Conservation (phyloP, 257 asterid species). For the Leptodermis oblonga region DNA sequence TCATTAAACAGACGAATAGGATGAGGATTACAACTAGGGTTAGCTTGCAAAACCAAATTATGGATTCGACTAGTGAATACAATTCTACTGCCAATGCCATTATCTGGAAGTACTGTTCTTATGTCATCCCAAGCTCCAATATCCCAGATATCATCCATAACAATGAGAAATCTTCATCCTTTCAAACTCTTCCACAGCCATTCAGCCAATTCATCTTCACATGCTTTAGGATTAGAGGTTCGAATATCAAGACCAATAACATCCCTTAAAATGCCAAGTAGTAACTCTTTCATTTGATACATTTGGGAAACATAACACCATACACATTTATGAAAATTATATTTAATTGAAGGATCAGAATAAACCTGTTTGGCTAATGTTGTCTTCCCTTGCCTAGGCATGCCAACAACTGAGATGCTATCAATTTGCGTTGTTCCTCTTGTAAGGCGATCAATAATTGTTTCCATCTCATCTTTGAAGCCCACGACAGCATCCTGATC, state of each 20-base stretch:
- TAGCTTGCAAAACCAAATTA: neutral
- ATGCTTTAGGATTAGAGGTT: neutral
- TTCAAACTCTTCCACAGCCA: no score
- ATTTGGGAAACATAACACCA: no score
- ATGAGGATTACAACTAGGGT: neutral
- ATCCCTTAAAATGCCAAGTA: neutral
- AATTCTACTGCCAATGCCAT: conserved; percentile 16
- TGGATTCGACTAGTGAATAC: conserved; percentile 14
- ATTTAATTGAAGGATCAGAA: neutral
- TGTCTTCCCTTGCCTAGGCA: conserved; percentile 18
- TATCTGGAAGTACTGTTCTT: conserved; percentile 6
- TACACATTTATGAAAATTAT: conserved; percentile 15
- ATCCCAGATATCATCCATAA: conserved; percentile 19
- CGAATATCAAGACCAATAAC: neutral
- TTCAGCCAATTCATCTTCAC: no score
- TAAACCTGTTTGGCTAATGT: conserved; percentile 8
- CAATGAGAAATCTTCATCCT: conserved; percentile 17
- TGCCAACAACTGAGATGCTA: conserved; percentile 9
- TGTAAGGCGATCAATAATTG: neutral
- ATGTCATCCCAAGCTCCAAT: neutral
- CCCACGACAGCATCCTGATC: neutral
- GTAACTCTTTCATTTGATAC: no score
- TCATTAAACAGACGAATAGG: neutral
- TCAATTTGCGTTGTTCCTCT: conserved; percentile 3
- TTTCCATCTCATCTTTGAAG: neutral